Base-by-base conservation (phyloP, 306 rosid genomes). In the Mimosa bimucronata region DNA sequence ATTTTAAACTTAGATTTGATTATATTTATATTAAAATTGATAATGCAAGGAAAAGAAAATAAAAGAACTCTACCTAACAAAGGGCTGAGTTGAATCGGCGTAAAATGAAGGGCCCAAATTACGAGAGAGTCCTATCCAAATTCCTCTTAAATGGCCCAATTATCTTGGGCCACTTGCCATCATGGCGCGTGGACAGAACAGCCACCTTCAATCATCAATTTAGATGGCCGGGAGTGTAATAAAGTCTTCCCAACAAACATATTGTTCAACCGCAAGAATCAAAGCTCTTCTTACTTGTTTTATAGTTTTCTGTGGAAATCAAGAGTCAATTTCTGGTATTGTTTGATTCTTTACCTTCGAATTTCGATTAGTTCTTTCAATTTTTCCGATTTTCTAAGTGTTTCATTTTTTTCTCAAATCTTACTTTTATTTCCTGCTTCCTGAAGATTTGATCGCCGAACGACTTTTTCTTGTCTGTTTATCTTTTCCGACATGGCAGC, bases 401-500 rank as follows among this genome's bases (percentile, higher is more conserved):
- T 15, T 28, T 28, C 5, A 61, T n/a, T 53, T 62, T 82, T 69
- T 21, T 53, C 57, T 82, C 79, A 71, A 78, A 67, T 72, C 66
- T 76, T 38, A 8, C 71, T 68, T 57, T 71, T 3, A 14, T 52
- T 79, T 44, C 77, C 19, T 29, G 77, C 52, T 68, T 34, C 78
- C 72, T 57, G 80, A 65, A 81, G 83, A 78, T 81, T 79, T 65
- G 80, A 42, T 78, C 83, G 73, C 29, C 26, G 65, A 45, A 55
- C 82, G 37, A 64, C 52, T 53, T 50, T 71, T 67, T 46, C 21
- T 16, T 71, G 55, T 64, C 13, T n/a, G 2, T 23, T 23, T 81
- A 37, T 53, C 46, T 71, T 21, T 31, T 75, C 78, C 82, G 60
- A 77, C 81, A 93, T 93, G 98, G 94, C 86, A 72, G 75, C 79